Base-by-base conservation (phyloP, 176 grass and related monocot genomes). In the Cocos nucifera region DNA sequence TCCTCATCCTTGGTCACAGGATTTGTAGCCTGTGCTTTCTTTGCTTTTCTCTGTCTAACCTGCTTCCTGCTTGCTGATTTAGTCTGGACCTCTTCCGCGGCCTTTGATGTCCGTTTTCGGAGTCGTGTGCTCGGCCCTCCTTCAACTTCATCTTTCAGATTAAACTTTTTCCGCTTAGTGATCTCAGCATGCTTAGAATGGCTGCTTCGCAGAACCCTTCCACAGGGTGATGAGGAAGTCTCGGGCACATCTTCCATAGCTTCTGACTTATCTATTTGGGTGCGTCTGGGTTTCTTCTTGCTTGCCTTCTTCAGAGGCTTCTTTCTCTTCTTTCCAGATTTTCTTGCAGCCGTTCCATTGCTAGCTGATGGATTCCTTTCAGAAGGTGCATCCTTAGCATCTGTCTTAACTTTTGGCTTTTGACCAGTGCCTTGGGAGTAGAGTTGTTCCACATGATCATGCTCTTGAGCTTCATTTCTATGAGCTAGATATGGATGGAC, bases 401-500 rank as follows among this genome's bases (percentile, higher is more conserved):
- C n/a, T 62, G 39, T 52, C 18, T 71, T 60, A 51, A 50, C 17
- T 28, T 44, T 56, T 8, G 60, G 54, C 39, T 78, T 78, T 61
- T 62, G n/a, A 60, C 79, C 51, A 70, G 30, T 22, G 17, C 16
- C 4, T 60, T 44, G 25, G 21, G 49, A 62, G 26, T 59, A 70
- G 2, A 67, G 57, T 44, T 20, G 67, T 69, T 82, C 64, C 3
- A 49, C 3, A 66, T 75, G 69, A 48, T 88, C 76, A 9, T 30
- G 35, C 17, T 88, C 76, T 24, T 63, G 62, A 61, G 17, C 66
- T 91, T 73, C 80, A 55, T 52, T 56, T 67, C 63, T 83, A 27
- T 64, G 61, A 65, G 78, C 73, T 69, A 96, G 62, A 72, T 67
- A 73, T 50, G 87, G 81, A 65, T 97, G 92, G 19, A 97, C 92